phyloP scores from a whole-genome alignment of 768 basidiomycete genomes.

The Termitomyces sp. region DNA sequence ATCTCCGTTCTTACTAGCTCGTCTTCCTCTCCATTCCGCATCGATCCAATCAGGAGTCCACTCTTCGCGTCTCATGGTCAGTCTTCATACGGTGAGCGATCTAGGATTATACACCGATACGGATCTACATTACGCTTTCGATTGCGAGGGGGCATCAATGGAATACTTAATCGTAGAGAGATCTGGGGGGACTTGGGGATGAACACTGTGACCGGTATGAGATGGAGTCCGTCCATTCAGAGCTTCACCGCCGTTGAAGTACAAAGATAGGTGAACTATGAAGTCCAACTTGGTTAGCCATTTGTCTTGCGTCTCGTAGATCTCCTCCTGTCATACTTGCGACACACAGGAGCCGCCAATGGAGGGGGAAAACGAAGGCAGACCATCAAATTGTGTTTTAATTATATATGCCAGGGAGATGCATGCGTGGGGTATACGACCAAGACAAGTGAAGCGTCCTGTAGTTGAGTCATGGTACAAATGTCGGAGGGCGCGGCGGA shows the following conservation, averaged over 20 bases:
- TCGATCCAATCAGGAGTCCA: conserved; percentile 3
- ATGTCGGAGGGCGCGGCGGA: background rate
- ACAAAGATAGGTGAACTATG: too few species aligned
- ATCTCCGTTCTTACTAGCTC: background rate
- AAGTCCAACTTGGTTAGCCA: background rate
- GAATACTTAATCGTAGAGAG: background rate
- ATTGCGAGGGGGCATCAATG: background rate
- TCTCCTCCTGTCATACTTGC: background rate
- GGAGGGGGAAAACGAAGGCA: background rate
- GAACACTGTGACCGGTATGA: too few species aligned
- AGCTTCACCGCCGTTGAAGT: too few species aligned
- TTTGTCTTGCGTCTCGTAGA: background rate
- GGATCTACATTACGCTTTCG: background rate
- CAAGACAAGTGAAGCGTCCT: conserved; percentile 4
- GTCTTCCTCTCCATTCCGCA: background rate
- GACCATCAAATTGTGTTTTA: background rate
- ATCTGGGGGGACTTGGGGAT: background rate
- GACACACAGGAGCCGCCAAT: background rate
- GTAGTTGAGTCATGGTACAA: background rate
- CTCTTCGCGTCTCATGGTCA: conserved; percentile 2
- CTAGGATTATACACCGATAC: background rate
- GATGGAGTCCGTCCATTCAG: conserved; percentile 2
- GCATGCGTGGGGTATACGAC: background rate
- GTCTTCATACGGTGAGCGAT: background rate
- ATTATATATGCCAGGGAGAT: background rate